phyloP scores from a whole-genome alignment of 257 asterid species.

The Vinca minor region DNA sequence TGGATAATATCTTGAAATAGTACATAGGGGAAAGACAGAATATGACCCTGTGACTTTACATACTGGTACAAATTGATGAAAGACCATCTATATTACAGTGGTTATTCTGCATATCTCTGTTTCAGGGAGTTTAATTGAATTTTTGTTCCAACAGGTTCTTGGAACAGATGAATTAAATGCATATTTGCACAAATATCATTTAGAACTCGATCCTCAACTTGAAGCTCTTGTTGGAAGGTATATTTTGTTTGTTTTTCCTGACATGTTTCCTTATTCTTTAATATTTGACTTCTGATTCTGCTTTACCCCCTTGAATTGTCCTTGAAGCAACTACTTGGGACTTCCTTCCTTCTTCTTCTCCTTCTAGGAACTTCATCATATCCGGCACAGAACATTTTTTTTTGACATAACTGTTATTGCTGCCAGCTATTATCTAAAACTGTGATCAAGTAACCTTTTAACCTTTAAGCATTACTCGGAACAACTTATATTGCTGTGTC shows the following conservation, averaged over 20 bases:
- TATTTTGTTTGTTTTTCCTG: not conserved
- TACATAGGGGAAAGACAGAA: no score
- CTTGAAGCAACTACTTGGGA: not conserved
- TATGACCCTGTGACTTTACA: no score
- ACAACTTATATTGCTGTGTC: not conserved
- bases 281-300: not conserved
- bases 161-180: conserved; percentile 95
- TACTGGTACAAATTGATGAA: not conserved
- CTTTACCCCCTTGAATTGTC: not conserved
- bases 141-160: conserved; percentile 53
- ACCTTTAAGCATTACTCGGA: not conserved
- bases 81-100: no score
- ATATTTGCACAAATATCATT: conserved; percentile 68
- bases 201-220: conserved; percentile 88
- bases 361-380: not conserved
- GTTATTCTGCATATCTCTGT: not conserved
- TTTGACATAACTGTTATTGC: not conserved
- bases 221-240: conserved; percentile 95
- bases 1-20: no score
- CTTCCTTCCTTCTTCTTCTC: not conserved
- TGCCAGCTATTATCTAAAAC: no score
- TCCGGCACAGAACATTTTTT: not conserved
- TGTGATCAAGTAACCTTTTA: no score
- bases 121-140: not conserved
- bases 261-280: not conserved